Evolutionary conservation across 306 rosid species (phyloP).

Genomic region (Glycine latifolia): DNA sequence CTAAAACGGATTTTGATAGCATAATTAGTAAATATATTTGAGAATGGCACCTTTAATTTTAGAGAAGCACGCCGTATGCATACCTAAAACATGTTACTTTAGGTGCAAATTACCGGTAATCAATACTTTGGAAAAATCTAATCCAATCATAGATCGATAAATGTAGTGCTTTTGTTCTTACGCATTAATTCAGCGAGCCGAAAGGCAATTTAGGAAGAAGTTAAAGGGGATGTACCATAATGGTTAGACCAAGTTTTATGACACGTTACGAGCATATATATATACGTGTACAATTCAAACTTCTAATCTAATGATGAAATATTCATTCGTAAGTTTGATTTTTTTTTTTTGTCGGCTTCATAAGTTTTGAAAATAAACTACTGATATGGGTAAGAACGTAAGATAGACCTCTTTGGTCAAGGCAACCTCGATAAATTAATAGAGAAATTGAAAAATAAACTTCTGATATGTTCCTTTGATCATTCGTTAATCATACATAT

Average conservation of each 20-base stretch:
- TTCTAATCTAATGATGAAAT: background rate
- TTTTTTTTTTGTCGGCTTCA: no score
- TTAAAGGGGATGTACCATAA: constrained; percentile 8
- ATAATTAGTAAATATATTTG: background rate
- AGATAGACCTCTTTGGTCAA: background rate
- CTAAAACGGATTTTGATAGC: background rate
- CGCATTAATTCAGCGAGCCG: background rate
- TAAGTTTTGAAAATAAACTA: no score
- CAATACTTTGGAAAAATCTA: background rate
- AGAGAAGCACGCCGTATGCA: background rate
- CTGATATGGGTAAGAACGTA: background rate
- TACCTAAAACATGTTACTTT: background rate
- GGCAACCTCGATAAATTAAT: background rate
- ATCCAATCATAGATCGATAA: background rate
- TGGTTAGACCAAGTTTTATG: constrained; percentile 1
- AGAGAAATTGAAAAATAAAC: background rate
- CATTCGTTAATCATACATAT: background rate
- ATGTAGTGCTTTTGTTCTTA: background rate
- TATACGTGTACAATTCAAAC: background rate
- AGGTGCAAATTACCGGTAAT: background rate
- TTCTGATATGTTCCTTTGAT: background rate
- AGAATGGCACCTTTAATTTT: background rate
- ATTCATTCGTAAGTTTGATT: background rate
- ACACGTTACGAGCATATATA: background rate
- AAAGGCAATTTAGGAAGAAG: background rate